A percentile compares a stretch with the other conserved stretches of the same genome.
Conservation (phyloP, 163 green algal genomes). For the Prototheca stagnorum region DNA sequence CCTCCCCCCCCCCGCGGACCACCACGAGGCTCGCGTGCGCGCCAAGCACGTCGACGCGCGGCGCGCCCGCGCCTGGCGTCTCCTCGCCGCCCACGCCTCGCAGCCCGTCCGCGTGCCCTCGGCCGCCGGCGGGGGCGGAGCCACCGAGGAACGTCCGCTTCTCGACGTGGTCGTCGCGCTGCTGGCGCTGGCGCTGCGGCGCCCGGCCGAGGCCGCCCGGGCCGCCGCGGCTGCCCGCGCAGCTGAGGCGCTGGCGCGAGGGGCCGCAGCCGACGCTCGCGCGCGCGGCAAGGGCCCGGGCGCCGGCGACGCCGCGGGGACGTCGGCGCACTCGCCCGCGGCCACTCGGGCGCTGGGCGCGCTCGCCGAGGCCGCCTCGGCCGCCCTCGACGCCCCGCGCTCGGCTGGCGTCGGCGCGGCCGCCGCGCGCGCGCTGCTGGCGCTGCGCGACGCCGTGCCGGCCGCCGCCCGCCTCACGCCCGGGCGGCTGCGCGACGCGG, state of each 20-base stretch:
- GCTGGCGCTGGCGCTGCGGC: constrained; percentile 18
- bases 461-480: too few relatives aligned
- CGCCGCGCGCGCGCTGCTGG: too few relatives aligned
- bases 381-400: too few relatives aligned
- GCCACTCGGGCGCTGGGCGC: too few relatives aligned
- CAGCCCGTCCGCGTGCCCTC: constrained; percentile 6
- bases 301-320: too few relatives aligned
- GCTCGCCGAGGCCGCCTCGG: too few relatives aligned
- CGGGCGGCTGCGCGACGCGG: too few relatives aligned
- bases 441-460: too few relatives aligned
- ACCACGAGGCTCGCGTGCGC: background rate
- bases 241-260: constrained; percentile 8
- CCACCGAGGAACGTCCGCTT: constrained; percentile 14
- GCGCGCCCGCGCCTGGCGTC: constrained; percentile 13
- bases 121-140: background rate
- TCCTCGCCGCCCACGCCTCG: constrained; percentile 17
- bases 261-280: too few relatives aligned
- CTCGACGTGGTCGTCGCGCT: constrained; percentile 18
- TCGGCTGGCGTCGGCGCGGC: too few relatives aligned
- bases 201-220: constrained; percentile 5
- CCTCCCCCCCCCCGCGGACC: background rate
- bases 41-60: background rate
- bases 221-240: constrained; percentile 9
- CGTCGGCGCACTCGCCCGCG: too few relatives aligned
- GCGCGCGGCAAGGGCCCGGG: too few relatives aligned